These are phyloP conservation scores for Coelastrella sp. DNA, from an alignment of 139 green algal species.

Conservation along the genomic window DNA sequence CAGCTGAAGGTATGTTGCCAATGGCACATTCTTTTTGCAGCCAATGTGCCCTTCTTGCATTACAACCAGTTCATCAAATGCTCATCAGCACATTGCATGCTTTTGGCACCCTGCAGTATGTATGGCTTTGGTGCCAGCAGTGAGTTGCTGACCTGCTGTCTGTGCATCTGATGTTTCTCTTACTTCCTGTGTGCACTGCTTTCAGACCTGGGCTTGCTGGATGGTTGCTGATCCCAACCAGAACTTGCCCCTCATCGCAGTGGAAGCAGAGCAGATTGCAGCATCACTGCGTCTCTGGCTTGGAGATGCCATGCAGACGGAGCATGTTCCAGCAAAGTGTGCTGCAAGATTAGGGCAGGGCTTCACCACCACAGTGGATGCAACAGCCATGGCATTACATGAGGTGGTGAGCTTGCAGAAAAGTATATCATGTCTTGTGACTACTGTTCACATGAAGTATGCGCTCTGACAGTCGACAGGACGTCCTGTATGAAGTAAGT, in stretches of 20 bases:
- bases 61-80: not conserved
- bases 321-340: slow-evolving; percentile 51
- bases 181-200: not conserved
- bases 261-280: slow-evolving; percentile 5
- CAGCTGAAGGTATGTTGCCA: slow-evolving; percentile 42
- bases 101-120: too few species aligned
- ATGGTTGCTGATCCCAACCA: slow-evolving; percentile 40
- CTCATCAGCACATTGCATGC: too few species aligned
- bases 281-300: slow-evolving; percentile 46
- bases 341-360: slow-evolving; percentile 64
- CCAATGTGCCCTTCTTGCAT: not conserved
- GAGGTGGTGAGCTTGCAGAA: too few species aligned
- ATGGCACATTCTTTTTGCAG: not conserved
- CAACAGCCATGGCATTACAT: not conserved
- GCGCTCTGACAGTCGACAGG: too few species aligned
- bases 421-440: too few species aligned
- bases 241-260: not conserved
- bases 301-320: slow-evolving; percentile 46
- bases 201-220: slow-evolving; percentile 28
- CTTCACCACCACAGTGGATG: slow-evolving; percentile 59
- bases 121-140: too few species aligned
- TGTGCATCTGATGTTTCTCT: not conserved
- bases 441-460: too few species aligned
- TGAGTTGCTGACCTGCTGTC: not conserved
- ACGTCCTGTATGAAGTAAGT: too few species aligned